Percentiles rank a stretch among this genome's conserved stretches.
phyloP scores from a whole-genome alignment of 331 rosid species.

The Dryas integrifolia region DNA sequence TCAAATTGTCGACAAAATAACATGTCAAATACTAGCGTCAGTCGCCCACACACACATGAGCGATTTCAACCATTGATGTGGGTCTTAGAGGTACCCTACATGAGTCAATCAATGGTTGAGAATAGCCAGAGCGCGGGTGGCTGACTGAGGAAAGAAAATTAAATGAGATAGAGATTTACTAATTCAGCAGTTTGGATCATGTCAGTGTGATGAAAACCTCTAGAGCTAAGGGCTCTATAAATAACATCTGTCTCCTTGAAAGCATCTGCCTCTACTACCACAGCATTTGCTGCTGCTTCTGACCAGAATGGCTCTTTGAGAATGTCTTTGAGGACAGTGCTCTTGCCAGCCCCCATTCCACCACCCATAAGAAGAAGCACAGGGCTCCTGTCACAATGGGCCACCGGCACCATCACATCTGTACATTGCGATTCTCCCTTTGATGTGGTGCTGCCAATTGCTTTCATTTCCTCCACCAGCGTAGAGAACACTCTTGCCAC shows the following conservation, averaged over 20 bases:
- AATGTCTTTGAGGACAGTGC: conserved; percentile 83
- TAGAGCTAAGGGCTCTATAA: conserved; percentile 61
- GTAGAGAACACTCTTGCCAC: conserved; percentile 64
- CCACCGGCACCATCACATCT: conserved; percentile 41
- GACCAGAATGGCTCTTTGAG: conserved; percentile 78
- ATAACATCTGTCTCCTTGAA: conserved; percentile 80
- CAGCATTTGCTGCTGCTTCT: conserved; percentile 47
- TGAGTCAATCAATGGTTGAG: background rate
- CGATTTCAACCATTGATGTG: too few species aligned
- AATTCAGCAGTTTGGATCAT: conserved; percentile 83
- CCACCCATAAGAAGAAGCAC: conserved; percentile 93
- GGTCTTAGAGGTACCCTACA: too few species aligned
- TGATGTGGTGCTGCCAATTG: conserved; percentile 31
- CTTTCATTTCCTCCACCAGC: conserved; percentile 76
- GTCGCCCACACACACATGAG: too few species aligned
- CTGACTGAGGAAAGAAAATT: background rate
- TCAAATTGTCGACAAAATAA: too few species aligned
- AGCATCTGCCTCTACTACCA: conserved; percentile 91
- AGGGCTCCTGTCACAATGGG: conserved; percentile 60
- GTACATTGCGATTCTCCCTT: conserved; percentile 36
- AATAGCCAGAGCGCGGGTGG: background rate
- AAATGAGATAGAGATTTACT: conserved; percentile 34
- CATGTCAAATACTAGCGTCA: too few species aligned
- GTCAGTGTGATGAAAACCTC: conserved; percentile 61
- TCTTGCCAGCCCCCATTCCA: conserved; percentile 97